These are phyloP conservation scores for Podospora pseudopauciseta DNA, from an alignment of 495 filamentous ascomycete genomes.

Conservation along the genomic window DNA sequence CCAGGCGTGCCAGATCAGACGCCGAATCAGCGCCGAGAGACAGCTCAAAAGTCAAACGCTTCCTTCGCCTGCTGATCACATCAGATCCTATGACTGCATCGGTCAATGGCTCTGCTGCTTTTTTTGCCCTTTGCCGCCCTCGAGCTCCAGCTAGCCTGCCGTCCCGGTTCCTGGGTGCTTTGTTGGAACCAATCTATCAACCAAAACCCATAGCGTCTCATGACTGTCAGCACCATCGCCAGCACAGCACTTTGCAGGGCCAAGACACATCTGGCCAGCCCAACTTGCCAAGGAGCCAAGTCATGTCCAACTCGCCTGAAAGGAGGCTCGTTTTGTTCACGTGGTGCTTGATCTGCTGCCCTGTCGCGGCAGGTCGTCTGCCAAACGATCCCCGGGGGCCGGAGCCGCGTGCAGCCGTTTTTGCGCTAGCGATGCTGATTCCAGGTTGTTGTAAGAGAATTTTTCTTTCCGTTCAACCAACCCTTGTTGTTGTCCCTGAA, in stretches of 20 bases:
- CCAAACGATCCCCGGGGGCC: slow-evolving; percentile 13
- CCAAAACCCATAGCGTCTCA: neutral
- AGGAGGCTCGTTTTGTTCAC: slow-evolving; percentile 27
- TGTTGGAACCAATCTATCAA: neutral
- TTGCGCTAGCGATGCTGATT: neutral
- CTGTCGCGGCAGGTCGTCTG: slow-evolving; percentile 1
- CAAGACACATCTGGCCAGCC: slow-evolving; percentile 4
- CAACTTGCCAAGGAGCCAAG: slow-evolving; percentile 3
- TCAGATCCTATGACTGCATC: neutral
- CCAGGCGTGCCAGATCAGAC: neutral
- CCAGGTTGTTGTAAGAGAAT: neutral
- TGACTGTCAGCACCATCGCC: neutral
- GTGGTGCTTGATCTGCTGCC: slow-evolving; percentile 30
- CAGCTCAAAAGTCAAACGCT: neutral
- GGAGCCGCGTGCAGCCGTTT: slow-evolving; percentile 8
- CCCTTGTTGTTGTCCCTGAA: neutral
- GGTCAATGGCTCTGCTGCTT: too few relatives aligned
- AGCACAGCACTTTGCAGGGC: slow-evolving; percentile 2
- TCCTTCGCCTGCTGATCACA: neutral
- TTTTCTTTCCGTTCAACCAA: neutral
- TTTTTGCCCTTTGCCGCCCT: neutral
- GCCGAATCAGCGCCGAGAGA: slow-evolving; percentile 2
- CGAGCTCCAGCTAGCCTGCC: neutral
- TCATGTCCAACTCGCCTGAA: neutral
- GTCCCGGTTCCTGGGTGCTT: slow-evolving; percentile 6